Conservation (phyloP, 257 asterid genomes). For the Nicotiana sylvestris region DNA sequence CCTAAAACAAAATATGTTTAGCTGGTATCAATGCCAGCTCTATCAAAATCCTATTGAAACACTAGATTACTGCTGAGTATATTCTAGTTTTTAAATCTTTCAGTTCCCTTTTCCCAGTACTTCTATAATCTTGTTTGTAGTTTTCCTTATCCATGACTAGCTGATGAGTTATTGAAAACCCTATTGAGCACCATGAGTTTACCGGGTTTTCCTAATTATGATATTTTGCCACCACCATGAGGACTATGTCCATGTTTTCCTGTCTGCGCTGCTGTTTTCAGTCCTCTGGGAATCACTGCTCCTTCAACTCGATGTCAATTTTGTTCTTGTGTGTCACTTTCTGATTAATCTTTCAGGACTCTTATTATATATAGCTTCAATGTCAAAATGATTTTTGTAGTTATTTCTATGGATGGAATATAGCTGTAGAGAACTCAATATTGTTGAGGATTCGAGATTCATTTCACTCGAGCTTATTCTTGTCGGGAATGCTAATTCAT, state of each 20-base stretch:
- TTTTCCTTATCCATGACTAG: not conserved
- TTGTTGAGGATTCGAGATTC: conserved; percentile 6
- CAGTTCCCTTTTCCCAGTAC: not conserved
- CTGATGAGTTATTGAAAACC: not conserved
- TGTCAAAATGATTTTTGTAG: not conserved
- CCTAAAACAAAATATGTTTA: not conserved
- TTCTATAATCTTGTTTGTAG: not conserved
- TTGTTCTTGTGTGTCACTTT: not conserved
- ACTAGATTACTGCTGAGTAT: not conserved
- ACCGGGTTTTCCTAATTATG: not conserved
- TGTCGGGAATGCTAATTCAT: not conserved
- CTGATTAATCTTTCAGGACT: not conserved
- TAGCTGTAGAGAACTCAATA: not conserved
- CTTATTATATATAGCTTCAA: not conserved
- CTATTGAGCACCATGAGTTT: not conserved
- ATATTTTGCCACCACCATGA: not conserved
- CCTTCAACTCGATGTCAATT: not conserved
- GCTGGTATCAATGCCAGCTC: not conserved
- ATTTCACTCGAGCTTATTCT: not conserved
- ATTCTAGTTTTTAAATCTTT: not conserved
- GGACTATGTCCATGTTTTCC: not conserved
- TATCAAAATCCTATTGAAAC: not conserved
- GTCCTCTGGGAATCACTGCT: not conserved
- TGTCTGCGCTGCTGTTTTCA: not conserved
- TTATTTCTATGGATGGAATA: not conserved